Evolutionary conservation across 495 filamentous ascomycete genomes (phyloP), one percentile per base, ranked within the genome.

Genomic region (Penicillium mononematosum): DNA sequence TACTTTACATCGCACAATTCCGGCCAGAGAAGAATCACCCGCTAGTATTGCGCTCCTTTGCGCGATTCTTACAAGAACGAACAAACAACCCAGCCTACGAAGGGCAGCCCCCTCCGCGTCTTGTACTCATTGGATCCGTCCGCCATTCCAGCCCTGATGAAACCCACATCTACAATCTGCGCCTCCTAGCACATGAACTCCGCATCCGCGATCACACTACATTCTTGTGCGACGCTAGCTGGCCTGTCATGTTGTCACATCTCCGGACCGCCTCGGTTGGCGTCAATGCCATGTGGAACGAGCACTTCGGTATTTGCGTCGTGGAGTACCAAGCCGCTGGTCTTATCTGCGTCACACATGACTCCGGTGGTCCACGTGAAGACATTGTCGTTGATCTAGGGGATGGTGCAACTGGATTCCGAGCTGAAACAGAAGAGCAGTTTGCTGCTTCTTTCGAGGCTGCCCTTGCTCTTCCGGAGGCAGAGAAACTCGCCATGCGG

Each of bases 241-340:
- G 92, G 92, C 83, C 86, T 6, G 82, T 90, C 56, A 88, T 98
- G 42, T 79, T 95, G 12, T 78, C 85, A 22, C 90, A 90, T 83
- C 78, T 98, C 45, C 74, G 82, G 39, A 81, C 75, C 20, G 81
- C 86, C 31, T 92, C 83, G 51, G 79, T 98, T 24, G 94, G 94
- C 36, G 90, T 94, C 3, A 98, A 98, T 65, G 92, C 86, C 53
- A 98, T 98, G 94, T 98, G 95, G 94, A 98, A 96, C 67, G 94
- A 98, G 74, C 94, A 98, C 72, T 98, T 98, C 66, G 95, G 94
- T 17, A 98, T 98, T 59, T 94, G 94, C 5, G 92, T 98, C 17
- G 94, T 98, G 6, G 94, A 98, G 75, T 98, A 98, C 67, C 94
- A 96, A 71, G 94, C 94, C 8, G 95, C 94, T 0, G 94, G 94